Evolutionary conservation across 257 asterid species (phyloP), one percentile per base, ranked within the genome.

Genomic region (Ophiorrhiza pumila): DNA sequence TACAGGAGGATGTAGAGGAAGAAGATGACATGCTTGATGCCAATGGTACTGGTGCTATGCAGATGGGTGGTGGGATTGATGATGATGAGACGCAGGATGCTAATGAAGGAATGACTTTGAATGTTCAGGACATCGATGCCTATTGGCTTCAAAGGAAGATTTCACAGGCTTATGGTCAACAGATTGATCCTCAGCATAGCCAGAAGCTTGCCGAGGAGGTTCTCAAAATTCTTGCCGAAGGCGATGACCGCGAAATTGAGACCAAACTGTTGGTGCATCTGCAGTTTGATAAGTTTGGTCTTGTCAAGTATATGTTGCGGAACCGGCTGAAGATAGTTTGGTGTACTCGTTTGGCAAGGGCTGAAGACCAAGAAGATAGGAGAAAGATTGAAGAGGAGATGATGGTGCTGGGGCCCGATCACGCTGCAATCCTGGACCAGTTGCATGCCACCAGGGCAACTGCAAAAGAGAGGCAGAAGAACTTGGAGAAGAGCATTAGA

Each of bases 91-190:
- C 74, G 82, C 76, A 32, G 65, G 80, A 71, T 56, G 78, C 76
- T 15, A 78, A 79, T 46, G 82, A 77, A 71, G 83, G 80, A 13
- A 82, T 79, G 82, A 60, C 83, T 45, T 74, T 82, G 82, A 82
- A 79, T 82, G 86, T 82, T 67, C 86, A 82, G 78, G 86, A 82
- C 59, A 79, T 82, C 45, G 86, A 82, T 77, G 86, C 86, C 56
- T 82, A 82, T 62, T 82, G 86, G 86, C 84, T 82, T 70, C 86
- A 82, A 46, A 76, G 86, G 70, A 82, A 82, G 78, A 82, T 82
- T 65, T 79, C 86, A 2, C 83, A 82, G 66, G 86, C 86, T 71
- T 80, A 82, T 71, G 86, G 74, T 37, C 81, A 73, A 45, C 83
- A 82, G 75, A 82, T 82, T 29, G 86, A 82, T 68, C 82, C 86